phyloP scores from a whole-genome alignment of 495 filamentous ascomycete species.

The Amniculicola lignicola region DNA sequence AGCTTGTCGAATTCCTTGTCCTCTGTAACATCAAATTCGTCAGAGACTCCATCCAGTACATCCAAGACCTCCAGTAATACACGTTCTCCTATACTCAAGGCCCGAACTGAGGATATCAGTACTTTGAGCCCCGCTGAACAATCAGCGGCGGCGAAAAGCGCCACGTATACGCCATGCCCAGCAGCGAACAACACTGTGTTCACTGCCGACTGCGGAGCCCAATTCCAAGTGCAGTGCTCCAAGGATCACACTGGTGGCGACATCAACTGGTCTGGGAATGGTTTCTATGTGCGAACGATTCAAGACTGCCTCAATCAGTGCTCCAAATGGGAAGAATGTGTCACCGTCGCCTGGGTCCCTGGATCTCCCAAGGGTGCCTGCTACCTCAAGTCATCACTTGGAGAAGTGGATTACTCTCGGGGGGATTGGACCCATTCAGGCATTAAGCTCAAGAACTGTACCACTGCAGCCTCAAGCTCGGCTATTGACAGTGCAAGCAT shows the following conservation, averaged over 20 bases:
- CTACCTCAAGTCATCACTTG: slow-evolving; percentile 16
- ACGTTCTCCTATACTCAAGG: too few relatives aligned
- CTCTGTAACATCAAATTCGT: too few relatives aligned
- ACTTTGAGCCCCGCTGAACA: too few relatives aligned
- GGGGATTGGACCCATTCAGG: neutral
- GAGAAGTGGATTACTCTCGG: neutral
- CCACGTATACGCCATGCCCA: neutral
- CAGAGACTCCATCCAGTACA: too few relatives aligned
- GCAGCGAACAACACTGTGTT: slow-evolving; percentile 15
- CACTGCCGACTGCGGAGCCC: slow-evolving; percentile 15
- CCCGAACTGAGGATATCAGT: too few relatives aligned
- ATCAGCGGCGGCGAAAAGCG: neutral
- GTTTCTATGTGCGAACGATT: slow-evolving; percentile 3
- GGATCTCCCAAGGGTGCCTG: slow-evolving; percentile 9
- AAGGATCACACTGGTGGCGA: slow-evolving; percentile 14
- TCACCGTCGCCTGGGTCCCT: slow-evolving; percentile 11
- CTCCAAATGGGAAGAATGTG: slow-evolving; percentile 1
- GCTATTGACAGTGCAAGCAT: neutral
- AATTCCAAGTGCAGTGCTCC: slow-evolving; percentile 20
- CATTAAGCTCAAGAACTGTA: slow-evolving; percentile 18
- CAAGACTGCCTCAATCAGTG: slow-evolving; percentile 19
- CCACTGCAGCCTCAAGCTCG: neutral
- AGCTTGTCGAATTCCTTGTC: too few relatives aligned
- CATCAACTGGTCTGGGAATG: slow-evolving; percentile 5
- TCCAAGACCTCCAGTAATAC: too few relatives aligned